Conservation (phyloP, 1,284 basidiomycete species). For the Coriolopsis trogii region DNA sequence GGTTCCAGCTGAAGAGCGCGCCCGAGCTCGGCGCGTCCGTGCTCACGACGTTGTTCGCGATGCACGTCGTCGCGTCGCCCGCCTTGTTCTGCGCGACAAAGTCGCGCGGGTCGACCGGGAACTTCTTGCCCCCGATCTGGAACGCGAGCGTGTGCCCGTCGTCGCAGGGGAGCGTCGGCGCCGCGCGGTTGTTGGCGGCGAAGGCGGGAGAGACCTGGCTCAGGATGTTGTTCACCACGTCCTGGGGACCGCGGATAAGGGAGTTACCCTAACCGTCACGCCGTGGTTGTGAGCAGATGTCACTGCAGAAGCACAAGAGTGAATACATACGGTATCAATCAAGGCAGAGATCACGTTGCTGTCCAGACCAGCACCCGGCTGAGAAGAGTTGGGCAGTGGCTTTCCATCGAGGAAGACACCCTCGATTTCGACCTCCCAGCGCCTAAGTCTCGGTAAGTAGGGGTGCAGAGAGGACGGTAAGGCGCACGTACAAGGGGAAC, state of each 20-base stretch:
- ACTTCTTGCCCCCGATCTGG: slow-evolving; percentile 62
- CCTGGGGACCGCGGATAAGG: slow-evolving; percentile 41
- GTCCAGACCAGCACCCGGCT: slow-evolving; percentile 38
- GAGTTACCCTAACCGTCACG: slow-evolving; percentile 39
- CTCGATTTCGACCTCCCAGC: slow-evolving; percentile 62
- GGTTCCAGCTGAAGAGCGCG: slow-evolving; percentile 35
- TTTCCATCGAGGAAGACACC: slow-evolving; percentile 59
- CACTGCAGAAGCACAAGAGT: neutral
- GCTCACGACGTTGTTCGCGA: slow-evolving; percentile 48
- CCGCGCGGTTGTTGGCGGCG: slow-evolving; percentile 29
- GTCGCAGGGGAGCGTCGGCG: slow-evolving; percentile 43
- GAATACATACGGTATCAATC: slow-evolving; percentile 49
- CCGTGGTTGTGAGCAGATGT: neutral
- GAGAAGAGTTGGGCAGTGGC: slow-evolving; percentile 46
- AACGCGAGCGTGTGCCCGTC: slow-evolving; percentile 59
- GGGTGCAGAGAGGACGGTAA: too few relatives aligned
- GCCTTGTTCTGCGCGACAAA: slow-evolving; percentile 46
- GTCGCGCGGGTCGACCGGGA: slow-evolving; percentile 70
- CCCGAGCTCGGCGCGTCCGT: slow-evolving; percentile 14
- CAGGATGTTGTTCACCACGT: slow-evolving; percentile 45
- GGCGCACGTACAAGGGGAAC: slow-evolving; percentile 36
- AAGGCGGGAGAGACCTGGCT: slow-evolving; percentile 38
- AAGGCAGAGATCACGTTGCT: slow-evolving; percentile 46
- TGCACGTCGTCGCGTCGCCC: slow-evolving; percentile 46
- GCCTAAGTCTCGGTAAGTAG: slow-evolving; percentile 33